Conservation (phyloP, 1,139 yeast genomes). For the Suzukiozyma palmioleophila region DNA sequence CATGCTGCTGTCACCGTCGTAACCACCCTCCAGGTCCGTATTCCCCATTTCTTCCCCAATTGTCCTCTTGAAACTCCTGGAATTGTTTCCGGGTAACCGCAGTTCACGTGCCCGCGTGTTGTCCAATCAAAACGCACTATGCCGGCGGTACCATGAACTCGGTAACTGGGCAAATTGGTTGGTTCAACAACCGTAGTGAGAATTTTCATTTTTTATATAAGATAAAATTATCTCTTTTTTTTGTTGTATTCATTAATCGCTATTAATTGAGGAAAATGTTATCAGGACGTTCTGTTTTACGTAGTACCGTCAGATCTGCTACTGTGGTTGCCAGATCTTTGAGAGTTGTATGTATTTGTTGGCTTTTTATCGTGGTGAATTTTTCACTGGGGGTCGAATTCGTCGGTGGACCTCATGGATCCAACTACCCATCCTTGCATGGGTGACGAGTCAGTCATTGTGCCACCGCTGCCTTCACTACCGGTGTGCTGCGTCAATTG, state of each 20-base stretch:
- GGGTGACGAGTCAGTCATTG: background rate
- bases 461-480: background rate
- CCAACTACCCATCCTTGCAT: background rate
- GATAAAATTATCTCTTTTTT: background rate
- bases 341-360: constrained; percentile 58
- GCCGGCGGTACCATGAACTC: background rate
- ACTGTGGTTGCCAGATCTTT: constrained; percentile 58
- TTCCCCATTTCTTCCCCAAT: too few relatives aligned
- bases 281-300: constrained; percentile 78
- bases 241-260: constrained; percentile 5
- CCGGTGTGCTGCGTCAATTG: constrained; percentile 6
- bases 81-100: background rate
- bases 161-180: constrained; percentile 2
- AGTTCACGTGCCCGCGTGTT: background rate
- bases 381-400: constrained; percentile 1
- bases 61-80: too few relatives aligned
- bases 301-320: constrained; percentile 77
- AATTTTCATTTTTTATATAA: constrained; percentile 1
- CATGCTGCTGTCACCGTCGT: too few relatives aligned
- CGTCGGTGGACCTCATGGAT: background rate
- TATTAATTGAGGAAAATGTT: constrained; percentile 43
- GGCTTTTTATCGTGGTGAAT: background rate
- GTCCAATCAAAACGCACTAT: background rate
- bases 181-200: constrained; percentile 2
- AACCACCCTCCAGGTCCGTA: too few relatives aligned